phyloP scores from a whole-genome alignment of 176 grass and related monocot species.

The Bolboschoenus planiculmis region DNA sequence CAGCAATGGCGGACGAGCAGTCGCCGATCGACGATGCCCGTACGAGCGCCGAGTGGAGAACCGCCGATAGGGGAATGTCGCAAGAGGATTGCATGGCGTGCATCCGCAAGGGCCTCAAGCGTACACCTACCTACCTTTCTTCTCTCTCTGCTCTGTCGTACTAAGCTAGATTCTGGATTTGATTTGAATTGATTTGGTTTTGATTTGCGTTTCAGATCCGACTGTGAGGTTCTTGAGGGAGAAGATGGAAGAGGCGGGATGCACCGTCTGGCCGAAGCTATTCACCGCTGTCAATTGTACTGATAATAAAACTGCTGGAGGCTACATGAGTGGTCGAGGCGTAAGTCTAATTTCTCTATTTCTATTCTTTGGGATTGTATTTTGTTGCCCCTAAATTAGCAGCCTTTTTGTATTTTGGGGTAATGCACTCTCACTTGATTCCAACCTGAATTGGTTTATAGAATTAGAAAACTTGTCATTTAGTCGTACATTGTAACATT shows the following conservation, averaged over 20 bases:
- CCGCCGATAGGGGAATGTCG: slow-evolving; percentile 23
- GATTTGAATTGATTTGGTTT: background rate
- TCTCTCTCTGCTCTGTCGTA: background rate
- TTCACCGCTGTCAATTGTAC: slow-evolving; percentile 36
- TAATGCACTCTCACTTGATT: background rate
- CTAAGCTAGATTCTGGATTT: background rate
- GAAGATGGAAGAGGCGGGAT: slow-evolving; percentile 57
- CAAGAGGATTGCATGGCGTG: slow-evolving; percentile 43
- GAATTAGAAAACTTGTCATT: background rate
- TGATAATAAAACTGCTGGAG: slow-evolving; percentile 26
- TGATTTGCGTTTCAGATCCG: slow-evolving; percentile 44
- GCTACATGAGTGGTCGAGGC: slow-evolving; percentile 33
- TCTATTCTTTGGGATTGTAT: background rate
- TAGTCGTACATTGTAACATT: background rate
- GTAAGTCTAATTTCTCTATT: slow-evolving; percentile 29
- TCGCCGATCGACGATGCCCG: slow-evolving; percentile 10
- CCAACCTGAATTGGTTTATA: background rate
- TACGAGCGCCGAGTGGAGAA: background rate
- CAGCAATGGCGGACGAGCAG: slow-evolving; percentile 14
- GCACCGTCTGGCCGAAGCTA: slow-evolving; percentile 47
- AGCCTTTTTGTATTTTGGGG: background rate
- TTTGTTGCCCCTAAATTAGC: background rate
- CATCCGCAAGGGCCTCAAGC: slow-evolving; percentile 45
- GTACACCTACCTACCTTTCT: slow-evolving; percentile 14
- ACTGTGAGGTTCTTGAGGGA: slow-evolving; percentile 69